These are phyloP conservation scores for Cinnamomum chago DNA, from an alignment of 164 flowering plant species.

Conservation along the genomic window DNA sequence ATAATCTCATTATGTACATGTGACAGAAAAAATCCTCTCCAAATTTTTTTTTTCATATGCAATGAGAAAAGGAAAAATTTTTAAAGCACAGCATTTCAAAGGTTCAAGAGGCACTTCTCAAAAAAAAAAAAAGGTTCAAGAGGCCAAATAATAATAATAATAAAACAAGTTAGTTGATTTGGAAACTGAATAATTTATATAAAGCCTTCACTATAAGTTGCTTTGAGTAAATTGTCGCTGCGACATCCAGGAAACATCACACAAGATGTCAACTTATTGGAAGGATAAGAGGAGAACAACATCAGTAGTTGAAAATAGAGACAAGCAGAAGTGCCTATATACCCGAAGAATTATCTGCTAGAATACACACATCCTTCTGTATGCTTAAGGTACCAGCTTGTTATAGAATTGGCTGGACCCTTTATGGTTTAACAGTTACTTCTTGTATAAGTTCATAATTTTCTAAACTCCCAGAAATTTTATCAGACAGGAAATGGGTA, in stretches of 20 bases:
- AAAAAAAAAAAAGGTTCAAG: not conserved
- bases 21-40: not conserved
- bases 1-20: not conserved
- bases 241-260: not conserved
- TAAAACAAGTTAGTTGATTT: too few relatives aligned
- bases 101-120: not conserved
- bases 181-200: not conserved
- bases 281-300: not conserved
- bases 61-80: not conserved
- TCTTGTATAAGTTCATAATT: not conserved
- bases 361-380: too few relatives aligned
- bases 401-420: too few relatives aligned
- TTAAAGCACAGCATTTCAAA: not conserved
- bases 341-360: too few relatives aligned
- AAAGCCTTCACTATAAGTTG: not conserved
- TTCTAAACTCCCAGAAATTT: not conserved
- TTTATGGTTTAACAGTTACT: not conserved
- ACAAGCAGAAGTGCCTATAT: not conserved
- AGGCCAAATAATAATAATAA: not conserved
- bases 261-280: not conserved
- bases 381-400: too few relatives aligned
- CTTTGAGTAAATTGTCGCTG: not conserved
- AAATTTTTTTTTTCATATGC: not conserved
- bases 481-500: too few relatives aligned
- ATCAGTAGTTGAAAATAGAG: not conserved